Base-by-base conservation (phyloP, 768 basidiomycete species). In the button mushroom (Agaricus bisporus) region DNA sequence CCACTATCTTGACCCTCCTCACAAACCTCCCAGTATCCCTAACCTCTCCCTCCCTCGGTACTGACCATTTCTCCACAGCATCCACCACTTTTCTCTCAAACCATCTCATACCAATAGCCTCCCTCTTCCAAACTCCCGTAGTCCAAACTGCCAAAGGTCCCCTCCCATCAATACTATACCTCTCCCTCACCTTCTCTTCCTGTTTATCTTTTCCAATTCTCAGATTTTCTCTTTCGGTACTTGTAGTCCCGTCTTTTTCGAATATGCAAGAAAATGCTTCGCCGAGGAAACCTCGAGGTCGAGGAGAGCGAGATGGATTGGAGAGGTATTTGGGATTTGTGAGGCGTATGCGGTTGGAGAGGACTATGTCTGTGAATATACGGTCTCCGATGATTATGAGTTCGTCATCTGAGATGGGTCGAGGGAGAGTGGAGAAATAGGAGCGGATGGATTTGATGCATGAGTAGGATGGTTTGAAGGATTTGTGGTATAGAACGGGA, bases 351-450 rank as follows among this genome's bases (percentile, higher is more conserved):
- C 91, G 82, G 60, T 89, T 86, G 8, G 91, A 86, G 67, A 98
- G 74, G 49, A 98, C 79, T 15, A 94, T 70, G 65, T 99, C 95
- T 0, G 95, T 99, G 61, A 97, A 88, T 48, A 98, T 70, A 10
- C 95, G 80, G 71, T 99, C 95, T 0, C 95, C 95, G 11, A 99
- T 85, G 37, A 98, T 69, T 52, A 98, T 70, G 41, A 97, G 72
- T 54, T 86, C 80, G 22, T 83, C 71, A 58, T 83, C 79, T 26
- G 71, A 66, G 41, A 91, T 62, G 17, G 85, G 82, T n/a, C 63
- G 61, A 7, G 63, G 68, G 26, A 82, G 75, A 28, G 83, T 79
- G 25, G 75, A 70, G 64, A 98, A 97, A 73, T 97, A 94, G 41
- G 68, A 63, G 8, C 81, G 79, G 49, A 95, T 82, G n/a, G 78